phyloP scores from a whole-genome alignment of 805 yeast species.

The Ogataea allantospora region DNA sequence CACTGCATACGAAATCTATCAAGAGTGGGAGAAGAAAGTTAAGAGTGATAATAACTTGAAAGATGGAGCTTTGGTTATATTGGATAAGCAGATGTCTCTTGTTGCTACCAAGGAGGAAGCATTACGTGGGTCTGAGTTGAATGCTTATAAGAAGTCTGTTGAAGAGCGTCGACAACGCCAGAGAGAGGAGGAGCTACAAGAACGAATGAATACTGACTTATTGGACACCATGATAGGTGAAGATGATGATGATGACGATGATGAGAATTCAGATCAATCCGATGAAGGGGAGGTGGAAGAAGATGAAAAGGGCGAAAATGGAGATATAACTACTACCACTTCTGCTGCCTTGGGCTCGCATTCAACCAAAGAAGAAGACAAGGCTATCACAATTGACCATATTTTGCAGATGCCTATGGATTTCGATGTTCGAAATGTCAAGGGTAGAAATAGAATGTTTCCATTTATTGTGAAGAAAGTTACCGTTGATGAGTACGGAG shows the following conservation, averaged over 20 bases:
- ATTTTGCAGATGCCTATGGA: slow-evolving; percentile 49
- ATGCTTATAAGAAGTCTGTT: slow-evolving; percentile 45
- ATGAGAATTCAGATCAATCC: slow-evolving; percentile 19
- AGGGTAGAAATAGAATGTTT: slow-evolving; percentile 64
- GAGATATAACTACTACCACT: slow-evolving; percentile 24
- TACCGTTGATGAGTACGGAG: slow-evolving; percentile 87
- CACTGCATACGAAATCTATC: slow-evolving; percentile 48
- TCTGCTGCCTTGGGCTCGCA: slow-evolving; percentile 15
- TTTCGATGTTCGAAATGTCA: slow-evolving; percentile 50
- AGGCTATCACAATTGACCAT: slow-evolving; percentile 34
- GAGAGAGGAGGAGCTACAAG: slow-evolving; percentile 33
- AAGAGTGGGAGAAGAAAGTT: slow-evolving; percentile 51
- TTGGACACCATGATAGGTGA: slow-evolving; percentile 33
- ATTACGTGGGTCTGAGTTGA: slow-evolving; percentile 49
- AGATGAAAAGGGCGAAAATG: slow-evolving; percentile 27
- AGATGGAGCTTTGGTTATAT: slow-evolving; percentile 62
- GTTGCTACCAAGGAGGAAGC: slow-evolving; percentile 46
- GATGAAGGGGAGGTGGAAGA: slow-evolving; percentile 16
- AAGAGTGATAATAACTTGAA: slow-evolving; percentile 38
- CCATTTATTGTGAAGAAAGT: slow-evolving; percentile 62
- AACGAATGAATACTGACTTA: slow-evolving; percentile 32
- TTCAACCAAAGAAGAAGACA: slow-evolving; percentile 22
- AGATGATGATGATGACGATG: slow-evolving; percentile 28
- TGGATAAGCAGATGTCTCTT: slow-evolving; percentile 39
- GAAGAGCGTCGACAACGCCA: slow-evolving; percentile 44